These are phyloP conservation scores for Pyrus pyrifolia DNA, from an alignment of 306 rosid species.

Conservation along the genomic window DNA sequence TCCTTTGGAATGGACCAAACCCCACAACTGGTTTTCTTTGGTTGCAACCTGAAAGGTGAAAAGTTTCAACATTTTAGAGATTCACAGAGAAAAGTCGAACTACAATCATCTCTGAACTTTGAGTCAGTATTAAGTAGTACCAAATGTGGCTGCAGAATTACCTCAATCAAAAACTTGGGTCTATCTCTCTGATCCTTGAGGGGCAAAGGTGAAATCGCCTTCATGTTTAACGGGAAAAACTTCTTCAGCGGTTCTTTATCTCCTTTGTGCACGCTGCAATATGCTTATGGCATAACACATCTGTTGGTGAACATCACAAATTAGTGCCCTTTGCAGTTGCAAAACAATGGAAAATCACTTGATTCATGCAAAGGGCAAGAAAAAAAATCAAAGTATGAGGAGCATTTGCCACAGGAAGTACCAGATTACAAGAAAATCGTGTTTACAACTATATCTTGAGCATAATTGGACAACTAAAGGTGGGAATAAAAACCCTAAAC, in stretches of 20 bases:
- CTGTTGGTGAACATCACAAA: background rate
- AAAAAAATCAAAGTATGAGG: background rate
- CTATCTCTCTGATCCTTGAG: constrained; percentile 35
- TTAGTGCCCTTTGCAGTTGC: constrained; percentile 1
- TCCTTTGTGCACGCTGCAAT: constrained; percentile 1
- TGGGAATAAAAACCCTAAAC: background rate
- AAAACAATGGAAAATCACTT: background rate
- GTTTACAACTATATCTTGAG: background rate
- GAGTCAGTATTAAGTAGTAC: background rate
- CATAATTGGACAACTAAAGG: background rate
- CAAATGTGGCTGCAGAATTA: constrained; percentile 24
- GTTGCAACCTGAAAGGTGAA: constrained; percentile 43
- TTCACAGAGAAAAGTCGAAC: background rate
- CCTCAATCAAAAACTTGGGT: constrained; percentile 43
- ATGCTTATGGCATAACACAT: constrained; percentile 4
- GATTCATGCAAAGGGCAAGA: too few species aligned
- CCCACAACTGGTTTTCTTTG: constrained; percentile 62
- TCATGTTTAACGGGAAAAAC: constrained; percentile 31
- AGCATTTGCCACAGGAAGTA: background rate
- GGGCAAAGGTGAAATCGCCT: constrained; percentile 20
- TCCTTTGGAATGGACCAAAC: constrained; percentile 67
- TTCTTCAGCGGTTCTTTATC: constrained; percentile 21
- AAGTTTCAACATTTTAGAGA: constrained; percentile 4
- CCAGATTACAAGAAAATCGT: background rate
- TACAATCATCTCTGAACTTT: background rate